Conservation (phyloP, 352 stramenopile genomes). For the Phytophthora boehmeriae region DNA sequence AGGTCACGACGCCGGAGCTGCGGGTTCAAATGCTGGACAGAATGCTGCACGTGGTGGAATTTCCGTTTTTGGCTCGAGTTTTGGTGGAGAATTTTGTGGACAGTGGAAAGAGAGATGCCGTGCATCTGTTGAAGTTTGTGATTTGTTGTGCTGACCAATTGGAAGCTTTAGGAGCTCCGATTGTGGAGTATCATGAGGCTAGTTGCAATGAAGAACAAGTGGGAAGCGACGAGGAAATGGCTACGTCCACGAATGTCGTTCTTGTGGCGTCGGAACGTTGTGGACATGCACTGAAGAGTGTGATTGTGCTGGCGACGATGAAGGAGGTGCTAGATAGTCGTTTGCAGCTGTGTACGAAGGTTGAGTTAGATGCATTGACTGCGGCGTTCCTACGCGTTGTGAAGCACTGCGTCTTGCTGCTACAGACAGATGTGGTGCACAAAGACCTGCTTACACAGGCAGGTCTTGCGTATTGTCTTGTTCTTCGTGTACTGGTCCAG, state of each 20-base stretch:
- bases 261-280: slow-evolving; percentile 78
- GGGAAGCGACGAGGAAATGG: slow-evolving; percentile 10
- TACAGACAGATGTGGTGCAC: slow-evolving; percentile 75
- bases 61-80: slow-evolving; percentile 55
- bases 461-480: slow-evolving; percentile 67
- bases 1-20: slow-evolving; percentile 16
- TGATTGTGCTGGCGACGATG: slow-evolving; percentile 68
- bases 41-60: slow-evolving; percentile 66
- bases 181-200: slow-evolving; percentile 46
- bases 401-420: slow-evolving; percentile 60
- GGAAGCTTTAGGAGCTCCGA: slow-evolving; percentile 53
- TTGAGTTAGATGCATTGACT: slow-evolving; percentile 8
- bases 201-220: slow-evolving; percentile 19
- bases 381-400: slow-evolving; percentile 51
- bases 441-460: slow-evolving; percentile 84
- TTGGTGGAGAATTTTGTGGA: slow-evolving; percentile 38
- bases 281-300: slow-evolving; percentile 69
- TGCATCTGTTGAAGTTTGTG: slow-evolving; percentile 51
- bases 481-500: slow-evolving; percentile 65
- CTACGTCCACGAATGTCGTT: slow-evolving; percentile 65
- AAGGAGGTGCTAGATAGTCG: slow-evolving; percentile 57
- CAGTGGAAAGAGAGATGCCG: slow-evolving; percentile 21
- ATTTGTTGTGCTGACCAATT: slow-evolving; percentile 61
- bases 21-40: slow-evolving; percentile 51
- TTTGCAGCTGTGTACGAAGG: slow-evolving; percentile 28